These are phyloP conservation scores for Ceratobasidium theobromae DNA, from an alignment of 1,284 basidiomycete genomes.

Conservation along the genomic window DNA sequence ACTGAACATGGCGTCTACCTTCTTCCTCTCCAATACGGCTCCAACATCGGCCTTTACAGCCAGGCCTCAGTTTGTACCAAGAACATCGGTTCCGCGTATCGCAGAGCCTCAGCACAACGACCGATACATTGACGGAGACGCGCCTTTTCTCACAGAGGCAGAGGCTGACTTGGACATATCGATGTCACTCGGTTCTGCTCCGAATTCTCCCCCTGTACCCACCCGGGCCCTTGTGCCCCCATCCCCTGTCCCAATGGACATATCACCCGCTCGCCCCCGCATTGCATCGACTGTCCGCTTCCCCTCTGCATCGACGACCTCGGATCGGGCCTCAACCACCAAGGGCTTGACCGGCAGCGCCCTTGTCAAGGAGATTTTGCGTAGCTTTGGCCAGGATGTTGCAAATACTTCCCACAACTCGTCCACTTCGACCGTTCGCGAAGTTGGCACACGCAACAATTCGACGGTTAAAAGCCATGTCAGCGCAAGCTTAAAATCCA, in stretches of 20 bases:
- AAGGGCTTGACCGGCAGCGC: conserved; percentile 20
- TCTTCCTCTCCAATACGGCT: conserved; percentile 1
- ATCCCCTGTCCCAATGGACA: conserved; percentile 62
- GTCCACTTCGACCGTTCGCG: conserved; percentile 33
- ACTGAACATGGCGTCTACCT: conserved; percentile 25
- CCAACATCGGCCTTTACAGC: conserved; percentile 51
- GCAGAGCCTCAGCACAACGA: conserved; percentile 28
- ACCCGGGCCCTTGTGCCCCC: too few relatives aligned
- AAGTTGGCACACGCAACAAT: not conserved
- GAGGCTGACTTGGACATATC: conserved; percentile 65
- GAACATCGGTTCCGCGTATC: not conserved
- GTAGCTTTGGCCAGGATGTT: conserved; percentile 69
- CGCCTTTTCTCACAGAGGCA: conserved; percentile 9
- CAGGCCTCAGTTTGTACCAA: conserved; percentile 39
- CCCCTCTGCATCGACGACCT: not conserved
- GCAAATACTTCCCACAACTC: conserved; percentile 51
- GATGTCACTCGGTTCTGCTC: conserved; percentile 72
- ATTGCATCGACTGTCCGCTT: conserved; percentile 13
- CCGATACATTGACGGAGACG: conserved; percentile 17
- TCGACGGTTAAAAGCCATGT: conserved; percentile 40
- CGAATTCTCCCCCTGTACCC: conserved; percentile 53
- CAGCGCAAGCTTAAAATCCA: conserved; percentile 45
- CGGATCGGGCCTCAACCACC: conserved; percentile 15
- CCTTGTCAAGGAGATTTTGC: conserved; percentile 36
- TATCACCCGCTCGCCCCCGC: conserved; percentile 62